Base-by-base conservation (phyloP, 805 yeast species). In the Starmerella bacillaris region DNA sequence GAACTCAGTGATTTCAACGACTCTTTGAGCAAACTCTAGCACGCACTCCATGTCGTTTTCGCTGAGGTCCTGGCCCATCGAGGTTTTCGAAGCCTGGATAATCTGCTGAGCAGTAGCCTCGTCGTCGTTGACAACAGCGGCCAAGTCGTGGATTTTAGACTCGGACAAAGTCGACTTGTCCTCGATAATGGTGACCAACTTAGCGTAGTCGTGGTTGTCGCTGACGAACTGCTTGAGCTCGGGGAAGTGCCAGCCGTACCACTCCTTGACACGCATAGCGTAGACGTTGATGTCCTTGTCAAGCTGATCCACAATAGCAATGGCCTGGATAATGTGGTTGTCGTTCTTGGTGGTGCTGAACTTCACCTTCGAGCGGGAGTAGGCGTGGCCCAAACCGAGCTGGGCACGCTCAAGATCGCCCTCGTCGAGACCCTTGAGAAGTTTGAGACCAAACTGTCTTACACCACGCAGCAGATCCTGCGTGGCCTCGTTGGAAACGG, bases 171-270 rank as follows among this genome's bases (percentile, higher is more conserved):
- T 69, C 37, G 83, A 66, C 66, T 89, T 89, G 65, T 89, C 93
- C 61, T 72, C 71, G 57, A 89, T 80, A 61, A 68, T 67, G 43
- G 82, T 62, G 42, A 82, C 79, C 44, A 86, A 68, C 57, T 69
- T 72, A 48, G 95, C 94, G 59, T 69, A 84, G 44, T 67, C 63
- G 65, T 78, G 78, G 68, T 82, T 83, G 61, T 84, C 94, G 48
- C 80, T 72, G 36, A 79, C 92, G 51, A 84, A 70, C 63, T 78
- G 79, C 51, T 92, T 89, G 63, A 83, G 71, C 65, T 83, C 95
- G 40, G 95, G 95, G 74, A 89, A 83, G 59, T 83, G 95, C 95
- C 95, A 83, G 51, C 94, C 92, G 64, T 83, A 83, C 95, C 95
- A 83, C 64, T 83, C 95, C 65, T 83, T 80, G 47, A 78, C 89